These are phyloP conservation scores for Hygrocybe punicea DNA, from an alignment of 768 basidiomycete species.

Conservation along the genomic window DNA sequence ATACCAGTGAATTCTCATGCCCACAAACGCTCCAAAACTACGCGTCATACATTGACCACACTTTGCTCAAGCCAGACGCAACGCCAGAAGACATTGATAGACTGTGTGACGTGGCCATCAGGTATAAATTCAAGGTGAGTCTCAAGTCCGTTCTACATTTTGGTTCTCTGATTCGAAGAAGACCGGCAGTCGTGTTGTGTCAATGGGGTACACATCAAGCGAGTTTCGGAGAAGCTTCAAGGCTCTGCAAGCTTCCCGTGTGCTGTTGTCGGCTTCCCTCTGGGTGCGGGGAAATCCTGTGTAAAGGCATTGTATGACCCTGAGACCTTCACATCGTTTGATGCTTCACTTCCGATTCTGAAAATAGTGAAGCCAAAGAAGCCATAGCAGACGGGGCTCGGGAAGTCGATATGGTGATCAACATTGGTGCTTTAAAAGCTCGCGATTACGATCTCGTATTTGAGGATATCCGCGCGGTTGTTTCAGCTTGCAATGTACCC, in stretches of 20 bases:
- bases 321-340: not conserved
- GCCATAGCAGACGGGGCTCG: constrained; percentile 47
- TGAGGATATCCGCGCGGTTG: constrained; percentile 40
- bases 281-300: constrained; percentile 44
- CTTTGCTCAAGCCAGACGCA: constrained; percentile 49
- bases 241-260: constrained; percentile 42
- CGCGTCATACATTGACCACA: constrained; percentile 46
- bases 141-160: not conserved
- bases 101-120: constrained; percentile 48
- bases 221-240: constrained; percentile 39
- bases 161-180: not conserved
- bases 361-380: constrained; percentile 42
- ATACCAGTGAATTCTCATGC: constrained; percentile 1
- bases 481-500: constrained; percentile 32
- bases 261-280: constrained; percentile 50
- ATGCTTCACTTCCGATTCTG: not conserved
- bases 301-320: constrained; percentile 44
- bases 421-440: constrained; percentile 45
- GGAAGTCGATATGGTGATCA: constrained; percentile 53
- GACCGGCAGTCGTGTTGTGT: constrained; percentile 48
- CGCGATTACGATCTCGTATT: constrained; percentile 36
- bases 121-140: constrained; percentile 47
- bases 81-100: constrained; percentile 43
- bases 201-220: constrained; percentile 44
- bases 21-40: constrained; percentile 30